Base-by-base conservation (phyloP, 352 stramenopile genomes). In the Globisporangium solare region DNA sequence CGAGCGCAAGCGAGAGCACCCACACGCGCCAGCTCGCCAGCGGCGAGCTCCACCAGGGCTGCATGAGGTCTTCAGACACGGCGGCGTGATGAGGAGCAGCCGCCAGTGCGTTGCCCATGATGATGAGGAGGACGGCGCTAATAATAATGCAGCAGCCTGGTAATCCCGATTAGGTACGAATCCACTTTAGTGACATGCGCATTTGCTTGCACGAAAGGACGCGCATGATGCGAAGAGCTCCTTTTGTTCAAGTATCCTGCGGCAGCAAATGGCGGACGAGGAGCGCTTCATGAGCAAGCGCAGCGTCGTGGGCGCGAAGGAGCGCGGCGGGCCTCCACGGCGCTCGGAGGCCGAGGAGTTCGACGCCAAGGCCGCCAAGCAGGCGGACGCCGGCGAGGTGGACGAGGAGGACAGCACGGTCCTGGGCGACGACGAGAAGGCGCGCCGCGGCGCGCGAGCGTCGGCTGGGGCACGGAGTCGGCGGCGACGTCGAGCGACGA, bases 381-480 rank as follows among this genome's bases (percentile, higher is more conserved):
- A 37, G 2, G 35, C 47, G 32, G 53, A 54, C 37, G 47, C 18
- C 24, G 55, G 61, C 41, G 67, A 79, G 14, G 47, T 85, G 50
- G 78, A 86, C 41, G 73, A 83, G 12, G 71, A 80, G 15, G 67
- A 83, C 51, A 66, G 67, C 47, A 71, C 63, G 14, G 55, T 76
- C 18, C 49, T 83, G 12, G 31, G 20, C 1, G 72, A 82, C 21
- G 75, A 79, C 18, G 66, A 51, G 20, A 82, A 82, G 54, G 73
- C 56, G 27, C 78, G 1, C 79, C 79, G 12, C 66, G 75, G 14
- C 74, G 75, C 37, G 76, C 74, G 21, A 86, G 76, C 35, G 79
- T 89, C n/a, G 76, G 76, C 3, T 89, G 79, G 76, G 66, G 76
- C 7, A 76, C 74, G 8, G 71, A 74, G 39, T 58, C 54, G 24